A percentile compares a stretch with the other conserved stretches of the same genome.
phyloP scores from a whole-genome alignment of 1,139 yeast species.

The Chernovozyma aurita region DNA sequence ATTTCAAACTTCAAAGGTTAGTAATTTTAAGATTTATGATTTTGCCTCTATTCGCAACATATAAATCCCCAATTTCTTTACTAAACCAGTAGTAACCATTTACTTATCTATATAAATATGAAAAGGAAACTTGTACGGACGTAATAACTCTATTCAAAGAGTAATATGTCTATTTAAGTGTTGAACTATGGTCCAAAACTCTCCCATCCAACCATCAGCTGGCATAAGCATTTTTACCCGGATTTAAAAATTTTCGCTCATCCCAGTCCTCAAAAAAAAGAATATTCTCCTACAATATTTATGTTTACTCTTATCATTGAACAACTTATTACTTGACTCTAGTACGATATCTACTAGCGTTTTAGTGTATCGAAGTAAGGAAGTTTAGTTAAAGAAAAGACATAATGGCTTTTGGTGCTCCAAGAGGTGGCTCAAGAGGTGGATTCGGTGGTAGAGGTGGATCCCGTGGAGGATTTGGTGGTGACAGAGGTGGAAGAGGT shows the following conservation, averaged over 20 bases:
- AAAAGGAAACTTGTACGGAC: too few relatives aligned
- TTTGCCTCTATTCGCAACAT: too few relatives aligned
- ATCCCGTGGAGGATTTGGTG: slow-evolving; percentile 22
- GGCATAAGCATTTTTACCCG: slow-evolving; percentile 1
- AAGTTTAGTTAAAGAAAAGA: neutral
- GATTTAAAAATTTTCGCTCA: slow-evolving; percentile 1
- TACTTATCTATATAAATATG: too few relatives aligned
- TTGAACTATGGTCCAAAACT: neutral
- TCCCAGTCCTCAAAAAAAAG: neutral
- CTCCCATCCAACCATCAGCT: slow-evolving; percentile 1
- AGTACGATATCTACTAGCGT: neutral
- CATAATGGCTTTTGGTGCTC: slow-evolving; percentile 25
- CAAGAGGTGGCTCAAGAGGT: slow-evolving; percentile 53
- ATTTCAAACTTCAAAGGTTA: too few relatives aligned
- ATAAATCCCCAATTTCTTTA: too few relatives aligned
- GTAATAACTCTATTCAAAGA: too few relatives aligned
- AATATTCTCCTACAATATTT: neutral
- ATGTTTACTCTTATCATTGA: neutral
- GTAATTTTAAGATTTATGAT: too few relatives aligned
- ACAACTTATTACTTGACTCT: neutral
- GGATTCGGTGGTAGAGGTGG: slow-evolving; percentile 29
- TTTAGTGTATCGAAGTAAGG: neutral
- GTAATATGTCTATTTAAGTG: too few relatives aligned
- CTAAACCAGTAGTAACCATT: too few relatives aligned
- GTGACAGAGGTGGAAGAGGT: slow-evolving; percentile 24